These are phyloP conservation scores for Cytospora leucostoma DNA, from an alignment of 2,329 filamentous ascomycete species.

Conservation along the genomic window DNA sequence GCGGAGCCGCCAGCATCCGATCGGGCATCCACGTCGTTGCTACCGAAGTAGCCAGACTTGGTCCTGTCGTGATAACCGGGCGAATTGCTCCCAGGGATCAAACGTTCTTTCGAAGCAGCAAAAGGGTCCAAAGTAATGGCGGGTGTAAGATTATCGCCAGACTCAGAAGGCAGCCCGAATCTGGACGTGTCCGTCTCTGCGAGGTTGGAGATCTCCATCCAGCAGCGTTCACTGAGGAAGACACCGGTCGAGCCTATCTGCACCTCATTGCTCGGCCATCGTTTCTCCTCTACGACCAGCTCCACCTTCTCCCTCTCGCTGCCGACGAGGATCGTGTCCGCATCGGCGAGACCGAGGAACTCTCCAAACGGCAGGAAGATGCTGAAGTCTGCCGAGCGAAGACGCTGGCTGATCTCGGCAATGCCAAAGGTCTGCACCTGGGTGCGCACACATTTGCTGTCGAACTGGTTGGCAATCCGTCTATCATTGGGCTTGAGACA, in stretches of 20 bases:
- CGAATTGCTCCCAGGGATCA: conserved; percentile 54
- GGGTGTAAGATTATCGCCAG: conserved; percentile 62
- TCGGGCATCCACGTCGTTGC: conserved; percentile 75
- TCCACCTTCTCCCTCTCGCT: conserved; percentile 92
- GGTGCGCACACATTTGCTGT: conserved; percentile 95
- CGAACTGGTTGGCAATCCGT: conserved; percentile 96
- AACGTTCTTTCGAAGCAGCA: conserved; percentile 62
- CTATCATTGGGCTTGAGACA: conserved; percentile 97
- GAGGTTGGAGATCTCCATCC: conserved; percentile 84
- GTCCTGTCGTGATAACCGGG: conserved; percentile 73
- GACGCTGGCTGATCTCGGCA: conserved; percentile 90
- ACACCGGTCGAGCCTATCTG: conserved; percentile 88
- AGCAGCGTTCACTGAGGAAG: conserved; percentile 93
- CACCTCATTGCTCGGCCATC: conserved; percentile 91
- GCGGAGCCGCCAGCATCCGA: conserved; percentile 93
- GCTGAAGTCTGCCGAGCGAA: conserved; percentile 92
- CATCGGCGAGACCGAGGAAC: conserved; percentile 85
- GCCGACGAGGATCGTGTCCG: conserved; percentile 82
- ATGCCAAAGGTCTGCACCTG: conserved; percentile 96
- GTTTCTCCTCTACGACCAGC: conserved; percentile 85
- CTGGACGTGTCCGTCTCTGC: conserved; percentile 59
- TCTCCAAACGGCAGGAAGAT: conserved; percentile 94
- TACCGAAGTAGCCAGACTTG: conserved; percentile 77
- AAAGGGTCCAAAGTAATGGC: conserved; percentile 54
- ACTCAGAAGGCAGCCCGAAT: conserved; percentile 59